Percentiles rank a stretch among this genome's conserved stretches.
Conservation (phyloP, 2,329 filamentous ascomycete species). For the Drechmeria coniospora region DNA sequence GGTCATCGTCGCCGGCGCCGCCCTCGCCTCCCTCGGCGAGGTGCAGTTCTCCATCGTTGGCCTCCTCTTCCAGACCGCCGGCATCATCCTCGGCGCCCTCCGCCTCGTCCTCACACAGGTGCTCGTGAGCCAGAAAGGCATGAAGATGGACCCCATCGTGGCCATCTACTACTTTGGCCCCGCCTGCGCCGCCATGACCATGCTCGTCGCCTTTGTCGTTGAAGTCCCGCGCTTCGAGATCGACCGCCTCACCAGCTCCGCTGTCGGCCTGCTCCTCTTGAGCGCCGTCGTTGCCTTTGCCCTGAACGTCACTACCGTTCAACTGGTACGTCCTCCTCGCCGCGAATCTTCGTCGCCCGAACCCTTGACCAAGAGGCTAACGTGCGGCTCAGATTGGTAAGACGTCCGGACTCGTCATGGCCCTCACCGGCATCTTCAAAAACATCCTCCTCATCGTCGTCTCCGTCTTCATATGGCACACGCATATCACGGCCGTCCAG, state of each 20-base stretch:
- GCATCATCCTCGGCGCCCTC: slow-evolving; percentile 65
- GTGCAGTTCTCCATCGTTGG: slow-evolving; percentile 51
- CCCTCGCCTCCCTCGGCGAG: slow-evolving; percentile 41
- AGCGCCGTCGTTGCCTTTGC: slow-evolving; percentile 69
- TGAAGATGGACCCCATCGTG: slow-evolving; percentile 78
- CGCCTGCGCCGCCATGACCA: slow-evolving; percentile 67
- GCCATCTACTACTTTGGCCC: slow-evolving; percentile 82
- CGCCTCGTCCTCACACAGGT: slow-evolving; percentile 75
- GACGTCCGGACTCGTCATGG: slow-evolving; percentile 72
- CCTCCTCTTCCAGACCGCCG: slow-evolving; percentile 54
- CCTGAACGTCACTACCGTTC: slow-evolving; percentile 72
- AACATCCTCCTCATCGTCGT: slow-evolving; percentile 65
- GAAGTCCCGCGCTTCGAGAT: slow-evolving; percentile 51
- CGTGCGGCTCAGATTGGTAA: slow-evolving; percentile 54
- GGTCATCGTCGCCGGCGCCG: slow-evolving; percentile 35
- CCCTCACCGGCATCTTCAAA: slow-evolving; percentile 71
- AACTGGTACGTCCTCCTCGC: slow-evolving; percentile 47
- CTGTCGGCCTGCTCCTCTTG: slow-evolving; percentile 46
- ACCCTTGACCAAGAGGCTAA: neutral
- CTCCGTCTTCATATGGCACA: slow-evolving; percentile 64
- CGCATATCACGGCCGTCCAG: slow-evolving; percentile 53
- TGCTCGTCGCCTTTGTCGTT: slow-evolving; percentile 48
- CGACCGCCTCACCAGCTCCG: slow-evolving; percentile 48
- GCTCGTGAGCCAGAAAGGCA: slow-evolving; percentile 55
- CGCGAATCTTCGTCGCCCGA: slow-evolving; percentile 2